These are phyloP conservation scores for Yamagishiella unicocca DNA, from an alignment of 139 green algal genomes.

Conservation along the genomic window DNA sequence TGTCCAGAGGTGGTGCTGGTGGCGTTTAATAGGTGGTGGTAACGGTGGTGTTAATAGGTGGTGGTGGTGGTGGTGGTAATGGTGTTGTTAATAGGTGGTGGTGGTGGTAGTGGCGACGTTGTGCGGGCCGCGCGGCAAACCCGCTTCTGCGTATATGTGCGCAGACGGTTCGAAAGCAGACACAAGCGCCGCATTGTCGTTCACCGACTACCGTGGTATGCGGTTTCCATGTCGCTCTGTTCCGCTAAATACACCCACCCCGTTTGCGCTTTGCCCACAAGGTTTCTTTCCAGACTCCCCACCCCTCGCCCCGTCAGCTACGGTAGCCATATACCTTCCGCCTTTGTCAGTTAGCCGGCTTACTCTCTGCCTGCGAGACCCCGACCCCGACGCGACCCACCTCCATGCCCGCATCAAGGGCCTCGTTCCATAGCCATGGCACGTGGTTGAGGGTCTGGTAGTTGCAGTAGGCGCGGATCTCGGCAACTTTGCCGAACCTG, in stretches of 20 bases:
- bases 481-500: not conserved
- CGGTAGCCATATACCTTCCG: too few species aligned
- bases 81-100: not conserved
- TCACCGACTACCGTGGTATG: too few species aligned
- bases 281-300: too few species aligned
- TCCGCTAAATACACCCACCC: not conserved
- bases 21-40: not conserved
- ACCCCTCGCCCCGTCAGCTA: too few species aligned
- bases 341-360: too few species aligned
- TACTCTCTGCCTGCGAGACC: not conserved
- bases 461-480: conserved; percentile 13
- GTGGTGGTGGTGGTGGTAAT: not conserved
- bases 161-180: too few species aligned
- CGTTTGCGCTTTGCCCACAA: not conserved
- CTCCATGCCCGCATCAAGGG: not conserved
- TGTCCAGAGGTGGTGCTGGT: not conserved
- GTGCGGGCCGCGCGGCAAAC: too few species aligned
- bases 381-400: not conserved
- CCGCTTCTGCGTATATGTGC: too few species aligned
- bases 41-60: not conserved
- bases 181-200: too few species aligned
- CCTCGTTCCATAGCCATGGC: conserved; percentile 10
- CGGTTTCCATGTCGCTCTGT: not conserved
- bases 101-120: not conserved
- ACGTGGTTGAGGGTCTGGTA: conserved; percentile 8